phyloP scores from a whole-genome alignment of 345 rosid genomes.

The Lumnitzera littorea region DNA sequence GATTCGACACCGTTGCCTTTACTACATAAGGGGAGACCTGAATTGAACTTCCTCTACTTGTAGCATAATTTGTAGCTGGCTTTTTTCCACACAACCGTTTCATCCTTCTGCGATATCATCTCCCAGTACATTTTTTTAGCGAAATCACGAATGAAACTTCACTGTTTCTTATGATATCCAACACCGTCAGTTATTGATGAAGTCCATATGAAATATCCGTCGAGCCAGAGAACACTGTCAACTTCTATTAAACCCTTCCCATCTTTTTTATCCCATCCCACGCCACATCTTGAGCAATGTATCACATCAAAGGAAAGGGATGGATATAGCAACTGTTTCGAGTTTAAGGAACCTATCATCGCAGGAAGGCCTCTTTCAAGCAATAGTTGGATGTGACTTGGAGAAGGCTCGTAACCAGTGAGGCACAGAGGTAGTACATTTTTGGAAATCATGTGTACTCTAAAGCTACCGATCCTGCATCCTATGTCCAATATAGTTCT shows the following conservation, averaged over 20 bases:
- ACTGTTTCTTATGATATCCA: constrained; percentile 43
- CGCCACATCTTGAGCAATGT: too few relatives aligned
- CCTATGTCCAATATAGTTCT: constrained; percentile 95
- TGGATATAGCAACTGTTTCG: too few relatives aligned
- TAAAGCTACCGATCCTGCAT: constrained; percentile 98
- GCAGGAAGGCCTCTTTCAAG: too few relatives aligned
- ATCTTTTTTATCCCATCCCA: too few relatives aligned
- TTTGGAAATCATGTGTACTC: constrained; percentile 81
- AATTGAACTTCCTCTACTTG: constrained; percentile 63
- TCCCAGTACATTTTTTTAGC: constrained; percentile 86
- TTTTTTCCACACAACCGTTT: constrained; percentile 96
- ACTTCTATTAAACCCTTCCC: too few relatives aligned
- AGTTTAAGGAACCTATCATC: too few relatives aligned
- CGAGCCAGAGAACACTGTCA: too few relatives aligned
- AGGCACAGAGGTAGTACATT: constrained; percentile 87
- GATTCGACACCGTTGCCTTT: constrained; percentile 80
- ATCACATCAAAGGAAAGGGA: too few relatives aligned
- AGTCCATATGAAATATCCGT: too few relatives aligned
- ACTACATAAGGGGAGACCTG: constrained; percentile 64
- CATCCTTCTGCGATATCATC: constrained; percentile 82
- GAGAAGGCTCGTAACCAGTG: constrained; percentile 84
- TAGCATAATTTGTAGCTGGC: constrained; percentile 65
- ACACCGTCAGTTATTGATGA: constrained; percentile 65
- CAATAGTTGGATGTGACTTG: constrained; percentile 96
- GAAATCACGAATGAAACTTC: constrained; percentile 65